Evolutionary conservation across 306 rosid species (phyloP).

Genomic region (Lablab purpureus): DNA sequence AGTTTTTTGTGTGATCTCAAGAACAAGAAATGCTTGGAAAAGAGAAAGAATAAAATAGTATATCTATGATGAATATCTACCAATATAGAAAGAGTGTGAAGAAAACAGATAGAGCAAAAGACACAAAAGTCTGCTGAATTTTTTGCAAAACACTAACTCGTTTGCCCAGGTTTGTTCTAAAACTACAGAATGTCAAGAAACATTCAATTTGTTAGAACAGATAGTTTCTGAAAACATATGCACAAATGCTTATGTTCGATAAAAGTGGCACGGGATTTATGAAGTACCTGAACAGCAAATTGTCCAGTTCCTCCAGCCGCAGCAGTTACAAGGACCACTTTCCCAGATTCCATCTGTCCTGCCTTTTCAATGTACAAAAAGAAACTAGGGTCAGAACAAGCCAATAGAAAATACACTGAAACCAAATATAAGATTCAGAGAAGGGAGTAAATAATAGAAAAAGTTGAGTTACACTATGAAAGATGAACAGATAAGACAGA

Average conservation of each 20-base stretch:
- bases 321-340: slow-evolving; percentile 93
- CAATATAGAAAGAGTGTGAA: background rate
- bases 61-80: background rate
- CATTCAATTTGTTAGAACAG: slow-evolving; percentile 6
- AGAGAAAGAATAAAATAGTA: slow-evolving; percentile 34
- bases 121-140: background rate
- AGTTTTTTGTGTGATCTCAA: slow-evolving; percentile 20
- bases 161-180: slow-evolving; percentile 9
- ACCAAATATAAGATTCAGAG: slow-evolving; percentile 24
- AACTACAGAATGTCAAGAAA: slow-evolving; percentile 28
- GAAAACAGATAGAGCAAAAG: slow-evolving; percentile 16
- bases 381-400: slow-evolving; percentile 38
- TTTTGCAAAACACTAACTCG: slow-evolving; percentile 7
- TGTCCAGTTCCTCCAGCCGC: slow-evolving; percentile 99
- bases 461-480: slow-evolving; percentile 4
- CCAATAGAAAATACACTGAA: slow-evolving; percentile 30
- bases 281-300: slow-evolving; percentile 92
- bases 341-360: slow-evolving; percentile 89
- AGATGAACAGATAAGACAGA: slow-evolving; percentile 32
- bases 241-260: background rate
- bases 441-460: slow-evolving; percentile 25
- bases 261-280: slow-evolving; percentile 41
- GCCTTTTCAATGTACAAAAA: slow-evolving; percentile 60
- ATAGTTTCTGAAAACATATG: slow-evolving; percentile 35
- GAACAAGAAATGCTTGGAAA: slow-evolving; percentile 33